phyloP scores from a whole-genome alignment of 169 alveolate species.

The Plasmodium malariae region DNA sequence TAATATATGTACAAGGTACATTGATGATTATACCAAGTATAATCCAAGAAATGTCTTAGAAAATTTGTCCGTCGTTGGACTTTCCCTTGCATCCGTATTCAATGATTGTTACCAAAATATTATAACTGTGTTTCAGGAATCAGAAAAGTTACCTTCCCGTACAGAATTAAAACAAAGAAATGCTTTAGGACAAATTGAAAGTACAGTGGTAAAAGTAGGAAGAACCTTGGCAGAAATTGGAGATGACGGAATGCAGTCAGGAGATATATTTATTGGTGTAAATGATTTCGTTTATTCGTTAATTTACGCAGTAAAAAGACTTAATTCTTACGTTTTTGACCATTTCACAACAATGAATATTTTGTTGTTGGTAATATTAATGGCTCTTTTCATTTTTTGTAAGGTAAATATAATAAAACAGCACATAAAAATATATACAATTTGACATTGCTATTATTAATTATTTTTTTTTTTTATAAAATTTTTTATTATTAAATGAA shows the following conservation, averaged over 20 bases:
- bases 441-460: no score
- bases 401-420: no score
- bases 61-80: constrained; percentile 46
- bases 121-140: constrained; percentile 8
- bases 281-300: constrained; percentile 9
- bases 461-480: no score
- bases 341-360: background rate
- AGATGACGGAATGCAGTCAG: background rate
- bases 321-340: constrained; percentile 1
- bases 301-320: background rate
- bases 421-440: no score
- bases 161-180: constrained; percentile 19
- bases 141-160: constrained; percentile 19
- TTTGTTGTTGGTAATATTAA: background rate
- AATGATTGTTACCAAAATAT: constrained; percentile 30
- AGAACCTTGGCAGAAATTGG: constrained; percentile 4
- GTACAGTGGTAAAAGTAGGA: constrained; percentile 2
- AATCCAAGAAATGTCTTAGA: constrained; percentile 21
- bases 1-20: constrained; percentile 32
- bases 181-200: constrained; percentile 7
- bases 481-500: no score
- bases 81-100: constrained; percentile 34
- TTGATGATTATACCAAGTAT: constrained; percentile 15
- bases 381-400: background rate
- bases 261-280: constrained; percentile 7